Conservation (phyloP, 805 yeast genomes). For the Yueomyces sp. region DNA sequence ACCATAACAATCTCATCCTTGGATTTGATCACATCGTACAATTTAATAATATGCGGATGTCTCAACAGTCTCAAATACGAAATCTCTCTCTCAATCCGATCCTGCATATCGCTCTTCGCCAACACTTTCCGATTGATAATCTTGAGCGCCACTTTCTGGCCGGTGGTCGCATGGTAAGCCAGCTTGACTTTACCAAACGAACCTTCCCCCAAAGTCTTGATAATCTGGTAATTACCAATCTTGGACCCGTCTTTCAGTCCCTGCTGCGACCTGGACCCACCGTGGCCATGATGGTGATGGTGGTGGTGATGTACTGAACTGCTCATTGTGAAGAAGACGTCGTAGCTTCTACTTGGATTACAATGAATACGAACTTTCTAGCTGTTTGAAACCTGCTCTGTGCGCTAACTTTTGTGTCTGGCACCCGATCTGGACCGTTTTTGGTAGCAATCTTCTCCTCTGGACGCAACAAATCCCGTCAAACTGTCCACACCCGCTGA, state of each 20-base stretch:
- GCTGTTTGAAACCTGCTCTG: too few species aligned
- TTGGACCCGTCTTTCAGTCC: slow-evolving; percentile 27
- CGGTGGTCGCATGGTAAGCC: slow-evolving; percentile 81
- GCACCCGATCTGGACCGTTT: too few species aligned
- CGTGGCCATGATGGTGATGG: neutral
- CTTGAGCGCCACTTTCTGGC: slow-evolving; percentile 85
- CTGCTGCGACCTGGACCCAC: neutral
- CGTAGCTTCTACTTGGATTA: too few species aligned
- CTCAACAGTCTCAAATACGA: slow-evolving; percentile 75
- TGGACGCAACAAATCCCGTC: too few species aligned
- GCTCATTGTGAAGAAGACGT: neutral
- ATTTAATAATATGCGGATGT: slow-evolving; percentile 92
- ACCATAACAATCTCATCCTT: slow-evolving; percentile 96
- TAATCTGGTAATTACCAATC: slow-evolving; percentile 87
- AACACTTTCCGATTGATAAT: slow-evolving; percentile 85
- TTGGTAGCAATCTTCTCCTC: too few species aligned
- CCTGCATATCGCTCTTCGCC: slow-evolving; percentile 95
- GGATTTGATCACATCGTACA: slow-evolving; percentile 89
- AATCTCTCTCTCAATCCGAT: slow-evolving; percentile 88
- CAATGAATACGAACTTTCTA: too few species aligned
- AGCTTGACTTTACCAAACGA: slow-evolving; percentile 93
- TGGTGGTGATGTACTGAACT: neutral
- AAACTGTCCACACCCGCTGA: too few species aligned
- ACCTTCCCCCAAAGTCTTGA: slow-evolving; percentile 90
- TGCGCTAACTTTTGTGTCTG: too few species aligned